phyloP scores from a whole-genome alignment of 23 red algal genomes.

The Gracilariopsis chorda region DNA sequence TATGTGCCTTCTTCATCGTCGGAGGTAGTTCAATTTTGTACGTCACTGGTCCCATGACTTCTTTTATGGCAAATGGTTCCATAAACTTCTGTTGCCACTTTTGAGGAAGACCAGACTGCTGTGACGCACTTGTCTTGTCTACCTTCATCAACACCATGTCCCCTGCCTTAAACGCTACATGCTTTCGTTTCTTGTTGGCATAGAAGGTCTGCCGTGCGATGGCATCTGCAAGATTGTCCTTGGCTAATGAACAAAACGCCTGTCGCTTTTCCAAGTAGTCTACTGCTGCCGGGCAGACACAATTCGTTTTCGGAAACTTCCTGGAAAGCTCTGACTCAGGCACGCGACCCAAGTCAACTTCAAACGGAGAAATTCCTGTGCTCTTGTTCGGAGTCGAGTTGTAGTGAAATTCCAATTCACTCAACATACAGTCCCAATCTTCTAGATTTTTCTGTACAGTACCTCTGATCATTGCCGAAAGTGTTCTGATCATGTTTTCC shows the following conservation, averaged over 20 bases:
- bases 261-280: neutral
- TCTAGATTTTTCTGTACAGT: neutral
- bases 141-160: neutral
- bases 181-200: neutral
- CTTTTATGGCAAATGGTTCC: neutral
- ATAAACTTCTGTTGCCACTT: conserved; percentile 30
- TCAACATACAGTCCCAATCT: conserved; percentile 16
- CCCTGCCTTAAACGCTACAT: neutral
- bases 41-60: conserved; percentile 13
- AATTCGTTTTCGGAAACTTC: neutral
- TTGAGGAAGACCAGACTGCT: neutral
- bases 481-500: conserved; percentile 9
- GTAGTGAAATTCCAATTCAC: conserved; percentile 29
- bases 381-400: neutral
- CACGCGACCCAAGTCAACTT: conserved; percentile 16
- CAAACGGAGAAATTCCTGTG: conserved; percentile 16
- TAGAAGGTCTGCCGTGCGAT: neutral
- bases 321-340: neutral
- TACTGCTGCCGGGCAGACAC: neutral
- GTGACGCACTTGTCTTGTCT: neutral
- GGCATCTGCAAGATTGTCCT: conserved; percentile 13
- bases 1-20: conserved; percentile 15
- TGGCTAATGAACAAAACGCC: neutral
- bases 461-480: neutral
- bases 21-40: conserved; percentile 34